Base-by-base conservation (phyloP, 768 basidiomycete genomes). In the Termitomyces sp. region DNA sequence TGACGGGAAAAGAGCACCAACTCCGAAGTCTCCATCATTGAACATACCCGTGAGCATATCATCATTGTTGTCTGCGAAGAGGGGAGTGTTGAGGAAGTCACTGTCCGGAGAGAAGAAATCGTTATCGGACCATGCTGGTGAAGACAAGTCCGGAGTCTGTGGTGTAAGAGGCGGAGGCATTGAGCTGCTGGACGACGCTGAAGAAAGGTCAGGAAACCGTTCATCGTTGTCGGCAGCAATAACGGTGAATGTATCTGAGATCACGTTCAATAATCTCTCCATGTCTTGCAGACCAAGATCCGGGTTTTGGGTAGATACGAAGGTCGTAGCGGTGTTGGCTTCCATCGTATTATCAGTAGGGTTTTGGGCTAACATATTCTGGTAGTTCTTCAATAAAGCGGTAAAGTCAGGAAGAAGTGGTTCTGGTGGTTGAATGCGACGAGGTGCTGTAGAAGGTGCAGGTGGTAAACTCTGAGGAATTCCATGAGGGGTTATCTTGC, bases 401-500 rank as follows among this genome's bases (percentile, higher is more conserved):
- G 75, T 65, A 68, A 83, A 82, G 67, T 86, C 81, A 61, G 77
- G 65, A 56, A 76, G 59, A 54, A 74, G 54, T 55, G 69, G 65
- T 42, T 59, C 72, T 59, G 75, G 50, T 52, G 69, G 65, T 11
- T 57, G 72, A 5, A 79, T 77, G 58, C 80, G 79, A 70, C 72
- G 79, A 60, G 82, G 79, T 66, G 78, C 79, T 71, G 84, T 84
- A 57, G 84, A 81, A 63, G 89, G 89, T 59, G 84, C 83, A 56
- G 84, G 85, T 50, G 90, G 89, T 52, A 92, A 73, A 64, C 79
- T 82, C 66, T 85, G 83, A 62, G 90, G 89, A 71, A 91, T 85
- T 75, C 89, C 89, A 89, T 91, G 86, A 61, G 90, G 89, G 69
- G 85, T 79, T 68, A 88, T 86, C 60, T 89, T 77, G 77, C 88